These are phyloP conservation scores for Entonaema liquescens DNA, from an alignment of 495 filamentous ascomycete genomes.

Conservation along the genomic window DNA sequence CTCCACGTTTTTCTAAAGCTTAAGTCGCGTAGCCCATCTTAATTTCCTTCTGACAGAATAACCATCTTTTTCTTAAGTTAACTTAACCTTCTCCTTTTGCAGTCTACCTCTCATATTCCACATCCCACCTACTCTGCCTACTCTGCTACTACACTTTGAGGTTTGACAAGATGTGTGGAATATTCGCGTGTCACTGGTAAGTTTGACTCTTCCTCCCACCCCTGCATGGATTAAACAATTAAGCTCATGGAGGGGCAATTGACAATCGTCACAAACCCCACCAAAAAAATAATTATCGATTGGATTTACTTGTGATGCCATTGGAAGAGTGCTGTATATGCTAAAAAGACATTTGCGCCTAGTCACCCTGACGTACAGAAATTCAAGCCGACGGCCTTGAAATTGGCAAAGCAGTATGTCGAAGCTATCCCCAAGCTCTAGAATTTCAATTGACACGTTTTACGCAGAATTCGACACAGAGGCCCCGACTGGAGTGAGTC, in stretches of 20 bases:
- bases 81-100: background rate
- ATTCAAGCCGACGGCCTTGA: constrained; percentile 96
- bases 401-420: constrained; percentile 92
- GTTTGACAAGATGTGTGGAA: constrained; percentile 71
- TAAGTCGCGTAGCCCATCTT: background rate
- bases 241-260: constrained; percentile 49
- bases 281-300: constrained; percentile 35
- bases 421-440: constrained; percentile 22
- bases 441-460: constrained; percentile 50
- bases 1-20: constrained; percentile 3
- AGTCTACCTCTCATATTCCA: constrained; percentile 8
- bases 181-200: constrained; percentile 94
- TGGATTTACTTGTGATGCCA: constrained; percentile 32
- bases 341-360: constrained; percentile 40
- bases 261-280: constrained; percentile 25
- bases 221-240: constrained; percentile 20
- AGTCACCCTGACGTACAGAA: constrained; percentile 95
- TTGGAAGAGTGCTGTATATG: constrained; percentile 35
- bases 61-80: background rate
- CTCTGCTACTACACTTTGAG: background rate
- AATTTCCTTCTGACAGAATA: background rate
- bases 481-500: constrained; percentile 98
- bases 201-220: constrained; percentile 46
- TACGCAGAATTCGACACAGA: constrained; percentile 84
- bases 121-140: background rate